Evolutionary conservation across 176 grass and related monocot genomes (phyloP).

Genomic region (Calamus simplicifolius): DNA sequence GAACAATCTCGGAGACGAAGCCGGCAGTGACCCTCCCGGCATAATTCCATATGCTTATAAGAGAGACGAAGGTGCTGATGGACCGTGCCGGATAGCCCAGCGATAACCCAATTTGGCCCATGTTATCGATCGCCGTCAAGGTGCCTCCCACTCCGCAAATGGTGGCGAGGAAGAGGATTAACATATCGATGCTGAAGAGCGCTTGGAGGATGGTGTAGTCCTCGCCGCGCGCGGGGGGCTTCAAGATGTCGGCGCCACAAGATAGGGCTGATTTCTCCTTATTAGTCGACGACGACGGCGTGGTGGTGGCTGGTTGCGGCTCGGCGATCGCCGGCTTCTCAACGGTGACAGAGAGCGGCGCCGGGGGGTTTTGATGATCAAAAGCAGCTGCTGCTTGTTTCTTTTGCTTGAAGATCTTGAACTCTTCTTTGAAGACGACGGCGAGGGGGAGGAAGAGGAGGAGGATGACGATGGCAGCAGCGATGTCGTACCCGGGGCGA

Average conservation of each 20-base stretch:
- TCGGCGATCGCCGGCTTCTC: not conserved
- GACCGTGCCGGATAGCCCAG: slow-evolving; percentile 57
- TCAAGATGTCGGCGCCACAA: slow-evolving; percentile 31
- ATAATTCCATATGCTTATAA: slow-evolving; percentile 96
- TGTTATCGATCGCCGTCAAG: slow-evolving; percentile 90
- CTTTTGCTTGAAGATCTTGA: slow-evolving; percentile 36
- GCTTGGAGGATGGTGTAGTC: slow-evolving; percentile 73
- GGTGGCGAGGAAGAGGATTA: slow-evolving; percentile 49
- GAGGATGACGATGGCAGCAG: slow-evolving; percentile 33
- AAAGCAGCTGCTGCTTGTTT: slow-evolving; percentile 12
- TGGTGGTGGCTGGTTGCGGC: not conserved
- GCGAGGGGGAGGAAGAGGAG: slow-evolving; percentile 55
- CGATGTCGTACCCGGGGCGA: slow-evolving; percentile 12
- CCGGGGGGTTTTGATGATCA: slow-evolving; percentile 1
- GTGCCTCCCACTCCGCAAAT: slow-evolving; percentile 79
- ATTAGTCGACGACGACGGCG: no score
- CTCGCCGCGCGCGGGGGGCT: slow-evolving; percentile 39
- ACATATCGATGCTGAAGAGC: slow-evolving; percentile 58
- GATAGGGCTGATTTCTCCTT: not conserved
- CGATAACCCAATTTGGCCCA: slow-evolving; percentile 86
- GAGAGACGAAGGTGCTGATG: slow-evolving; percentile 76
- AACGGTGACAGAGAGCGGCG: slow-evolving; percentile 26
- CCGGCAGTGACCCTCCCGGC: slow-evolving; percentile 66
- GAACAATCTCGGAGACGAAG: slow-evolving; percentile 60
- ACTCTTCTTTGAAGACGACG: slow-evolving; percentile 63